Percentiles rank a stretch among this genome's conserved stretches.
Conservation (phyloP, 1,284 basidiomycete species). For the Malassezia furfur region DNA sequence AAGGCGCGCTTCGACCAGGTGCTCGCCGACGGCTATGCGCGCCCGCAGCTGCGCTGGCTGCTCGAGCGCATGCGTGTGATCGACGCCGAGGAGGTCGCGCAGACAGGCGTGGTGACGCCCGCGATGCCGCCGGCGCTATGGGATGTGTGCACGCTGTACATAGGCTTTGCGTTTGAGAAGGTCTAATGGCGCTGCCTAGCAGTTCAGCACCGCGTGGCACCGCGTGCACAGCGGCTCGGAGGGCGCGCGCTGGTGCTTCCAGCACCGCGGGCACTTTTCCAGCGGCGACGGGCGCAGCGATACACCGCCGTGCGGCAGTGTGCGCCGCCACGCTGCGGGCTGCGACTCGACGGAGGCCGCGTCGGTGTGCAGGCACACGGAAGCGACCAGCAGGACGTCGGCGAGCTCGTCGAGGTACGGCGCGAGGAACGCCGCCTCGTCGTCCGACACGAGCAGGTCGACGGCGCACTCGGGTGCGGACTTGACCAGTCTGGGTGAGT, state of each 20-base stretch:
- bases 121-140: slow-evolving; percentile 36
- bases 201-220: neutral
- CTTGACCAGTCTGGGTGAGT: neutral
- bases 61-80: slow-evolving; percentile 31
- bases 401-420: slow-evolving; percentile 16
- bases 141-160: slow-evolving; percentile 33
- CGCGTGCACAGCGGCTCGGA: slow-evolving; percentile 14
- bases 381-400: slow-evolving; percentile 31
- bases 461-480: slow-evolving; percentile 9
- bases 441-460: neutral
- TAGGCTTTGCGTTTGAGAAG: slow-evolving; percentile 44
- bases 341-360: neutral
- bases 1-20: slow-evolving; percentile 62
- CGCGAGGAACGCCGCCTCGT: neutral
- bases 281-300: slow-evolving; percentile 20
- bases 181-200: neutral
- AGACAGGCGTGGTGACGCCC: slow-evolving; percentile 15
- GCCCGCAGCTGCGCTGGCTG: slow-evolving; percentile 20
- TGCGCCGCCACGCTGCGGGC: neutral
- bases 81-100: slow-evolving; percentile 13
- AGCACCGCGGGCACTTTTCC: slow-evolving; percentile 37
- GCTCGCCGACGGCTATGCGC: slow-evolving; percentile 24
- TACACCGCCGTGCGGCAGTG: slow-evolving; percentile 8
- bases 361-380: slow-evolving; percentile 18
- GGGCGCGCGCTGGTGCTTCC: slow-evolving; percentile 17